Conservation (phyloP, 2,329 filamentous ascomycete genomes). For the Penicillium janthinellum region DNA sequence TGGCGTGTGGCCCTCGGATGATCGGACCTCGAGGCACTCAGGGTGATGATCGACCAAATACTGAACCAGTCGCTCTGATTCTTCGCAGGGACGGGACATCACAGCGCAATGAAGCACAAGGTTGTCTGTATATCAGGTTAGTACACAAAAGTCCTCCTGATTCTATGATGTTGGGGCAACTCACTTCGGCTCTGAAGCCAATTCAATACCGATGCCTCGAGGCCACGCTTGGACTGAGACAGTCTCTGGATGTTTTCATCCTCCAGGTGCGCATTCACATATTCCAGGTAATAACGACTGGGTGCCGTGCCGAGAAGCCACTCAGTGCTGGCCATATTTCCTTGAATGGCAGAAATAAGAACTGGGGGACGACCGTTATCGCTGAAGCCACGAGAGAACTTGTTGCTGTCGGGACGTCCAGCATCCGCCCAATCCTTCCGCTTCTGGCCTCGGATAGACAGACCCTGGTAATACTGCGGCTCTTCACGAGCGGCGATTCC, state of each 20-base stretch:
- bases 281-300: constrained; percentile 67
- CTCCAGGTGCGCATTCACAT: constrained; percentile 62
- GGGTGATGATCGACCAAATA: constrained; percentile 68
- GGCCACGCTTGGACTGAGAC: constrained; percentile 60
- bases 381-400: not conserved
- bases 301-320: constrained; percentile 77
- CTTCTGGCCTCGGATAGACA: constrained; percentile 76
- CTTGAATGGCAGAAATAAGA: constrained; percentile 34
- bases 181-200: constrained; percentile 54
- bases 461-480: constrained; percentile 73
- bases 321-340: constrained; percentile 68
- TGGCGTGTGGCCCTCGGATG: constrained; percentile 56
- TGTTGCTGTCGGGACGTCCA: constrained; percentile 44
- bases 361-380: constrained; percentile 30
- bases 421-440: constrained; percentile 72
- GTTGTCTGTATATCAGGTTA: constrained; percentile 28
- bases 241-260: constrained; percentile 66
- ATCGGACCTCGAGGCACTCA: constrained; percentile 62
- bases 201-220: constrained; percentile 63
- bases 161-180: constrained; percentile 11
- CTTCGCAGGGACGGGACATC: constrained; percentile 44
- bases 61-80: constrained; percentile 60
- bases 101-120: constrained; percentile 69
- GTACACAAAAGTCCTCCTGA: not conserved
- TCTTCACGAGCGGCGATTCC: constrained; percentile 66